A percentile compares a stretch with the other conserved stretches of the same genome.
Evolutionary conservation across 2,329 filamentous ascomycete species (phyloP).

Genomic region (Pseudocercospora musae): DNA sequence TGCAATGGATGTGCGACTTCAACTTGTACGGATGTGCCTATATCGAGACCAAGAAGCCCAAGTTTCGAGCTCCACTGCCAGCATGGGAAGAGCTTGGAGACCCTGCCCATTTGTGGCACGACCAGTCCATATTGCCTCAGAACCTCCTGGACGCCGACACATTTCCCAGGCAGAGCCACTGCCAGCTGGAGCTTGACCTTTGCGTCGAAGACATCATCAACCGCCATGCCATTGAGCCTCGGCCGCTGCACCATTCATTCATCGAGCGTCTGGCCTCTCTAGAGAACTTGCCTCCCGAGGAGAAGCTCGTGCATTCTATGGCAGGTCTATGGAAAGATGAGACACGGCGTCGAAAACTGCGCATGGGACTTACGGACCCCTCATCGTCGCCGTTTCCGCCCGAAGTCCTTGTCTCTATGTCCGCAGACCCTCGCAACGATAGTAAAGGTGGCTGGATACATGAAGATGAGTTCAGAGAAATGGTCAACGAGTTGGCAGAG

Average conservation of each 20-base stretch:
- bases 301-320: conserved; percentile 92
- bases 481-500: conserved; percentile 60
- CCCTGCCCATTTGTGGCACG: conserved; percentile 73
- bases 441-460: conserved; percentile 86
- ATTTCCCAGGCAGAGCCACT: conserved; percentile 79
- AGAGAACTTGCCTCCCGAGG: conserved; percentile 57
- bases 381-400: conserved; percentile 73
- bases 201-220: conserved; percentile 87
- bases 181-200: conserved; percentile 84
- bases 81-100: conserved; percentile 60
- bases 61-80: conserved; percentile 75
- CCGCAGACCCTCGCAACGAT: conserved; percentile 70
- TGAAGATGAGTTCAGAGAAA: conserved; percentile 73
- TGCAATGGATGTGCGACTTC: conserved; percentile 98
- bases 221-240: conserved; percentile 67
- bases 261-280: conserved; percentile 59
- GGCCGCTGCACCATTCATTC: conserved; percentile 85
- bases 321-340: conserved; percentile 91
- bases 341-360: conserved; percentile 69
- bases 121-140: conserved; percentile 61
- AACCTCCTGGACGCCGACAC: conserved; percentile 59
- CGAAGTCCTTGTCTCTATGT: conserved; percentile 84
- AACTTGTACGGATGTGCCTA: conserved; percentile 94
- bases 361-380: conserved; percentile 62
- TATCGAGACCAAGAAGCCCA: conserved; percentile 65